Base-by-base conservation (phyloP, 1,139 yeast species). In the Petasospora rhodanensis region DNA sequence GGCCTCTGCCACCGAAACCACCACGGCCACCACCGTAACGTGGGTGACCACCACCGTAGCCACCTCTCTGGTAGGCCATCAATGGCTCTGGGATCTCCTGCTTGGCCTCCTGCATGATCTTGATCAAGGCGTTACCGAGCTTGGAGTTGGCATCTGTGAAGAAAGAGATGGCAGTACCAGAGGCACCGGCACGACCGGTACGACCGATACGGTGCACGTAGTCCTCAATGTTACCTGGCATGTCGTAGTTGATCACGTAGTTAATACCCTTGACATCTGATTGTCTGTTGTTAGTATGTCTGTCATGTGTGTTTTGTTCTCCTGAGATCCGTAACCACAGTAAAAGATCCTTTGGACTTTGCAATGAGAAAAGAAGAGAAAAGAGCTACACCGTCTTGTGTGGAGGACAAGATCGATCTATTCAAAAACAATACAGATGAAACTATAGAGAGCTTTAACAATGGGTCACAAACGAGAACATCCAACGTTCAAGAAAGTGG, bases 141-240 rank as follows among this genome's bases (percentile, higher is more conserved):
- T 82, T 79, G 54, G 83, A 69, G 70, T 86, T 85, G 47, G 73
- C 89, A 47, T 79, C 84, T 38, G 97, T 87, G 74, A 91, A 91
- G 64, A 91, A 77, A 9, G 98, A 87, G 48, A 89, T 78, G 41
- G 98, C 96, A 45, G 94, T 87, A 72, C 98, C 98, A 43, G 73
- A 71, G 46, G 86, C 79, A 62, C 97, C 97, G 48, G 96, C 98
- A 77, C 98, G 86, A 62, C 98, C 98, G 45, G 97, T 89, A 79
- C 98, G 50, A 35, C 54, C 54, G 38, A 63, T 63, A 57, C 68
- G 59, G 41, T 62, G 68, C 42, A 91, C 96, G 62, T 91, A 91
- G 68, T 91, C 97, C 69, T 91, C 98, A 59, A 87, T 84, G 68
- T 89, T 91, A 65, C 87, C 87, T 56, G 98, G 97, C 87, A 89